Evolutionary conservation across 2,329 filamentous ascomycete species (phyloP).

Genomic region (Paracoccidioides brasiliensis): DNA sequence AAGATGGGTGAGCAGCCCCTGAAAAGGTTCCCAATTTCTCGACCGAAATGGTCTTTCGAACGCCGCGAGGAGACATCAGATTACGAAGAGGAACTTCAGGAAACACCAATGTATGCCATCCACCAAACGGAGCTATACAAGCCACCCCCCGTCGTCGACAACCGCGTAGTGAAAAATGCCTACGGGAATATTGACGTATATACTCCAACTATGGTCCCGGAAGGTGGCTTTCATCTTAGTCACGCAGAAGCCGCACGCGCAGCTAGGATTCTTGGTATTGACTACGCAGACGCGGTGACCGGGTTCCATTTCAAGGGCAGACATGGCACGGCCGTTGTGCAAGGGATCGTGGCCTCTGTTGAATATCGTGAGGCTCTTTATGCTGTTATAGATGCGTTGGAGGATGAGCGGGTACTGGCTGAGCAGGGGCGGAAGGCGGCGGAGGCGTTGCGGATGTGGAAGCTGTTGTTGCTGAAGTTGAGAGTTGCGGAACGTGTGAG

Average conservation of each 20-base stretch:
- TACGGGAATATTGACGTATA: conserved; percentile 54
- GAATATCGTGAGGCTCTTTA: conserved; percentile 61
- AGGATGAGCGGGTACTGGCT: conserved; percentile 50
- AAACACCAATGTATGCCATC: conserved; percentile 47
- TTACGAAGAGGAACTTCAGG: conserved; percentile 31
- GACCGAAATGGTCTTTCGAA: conserved; percentile 11
- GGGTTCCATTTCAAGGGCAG: conserved; percentile 81
- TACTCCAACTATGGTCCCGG: conserved; percentile 50
- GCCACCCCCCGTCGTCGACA: conserved; percentile 61
- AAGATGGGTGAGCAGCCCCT: conserved; percentile 66
- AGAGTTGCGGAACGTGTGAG: conserved; percentile 62
- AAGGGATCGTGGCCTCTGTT: conserved; percentile 61
- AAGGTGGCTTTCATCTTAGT: conserved; percentile 45
- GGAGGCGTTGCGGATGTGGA: conserved; percentile 44
- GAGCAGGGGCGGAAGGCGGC: conserved; percentile 43
- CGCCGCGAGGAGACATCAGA: conserved; percentile 8
- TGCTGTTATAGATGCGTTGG: conserved; percentile 54
- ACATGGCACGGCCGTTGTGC: conserved; percentile 69
- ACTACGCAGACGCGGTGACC: conserved; percentile 80
- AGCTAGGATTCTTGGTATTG: conserved; percentile 61
- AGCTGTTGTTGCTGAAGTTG: conserved; percentile 48
- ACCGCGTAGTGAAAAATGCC: conserved; percentile 51
- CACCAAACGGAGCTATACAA: conserved; percentile 58
- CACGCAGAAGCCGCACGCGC: conserved; percentile 53
- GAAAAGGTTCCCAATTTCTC: conserved; percentile 46